A percentile compares a stretch with the other conserved stretches of the same genome.
Evolutionary conservation across 495 filamentous ascomycete genomes (phyloP).

Genomic region (Penicillium mononematosum): DNA sequence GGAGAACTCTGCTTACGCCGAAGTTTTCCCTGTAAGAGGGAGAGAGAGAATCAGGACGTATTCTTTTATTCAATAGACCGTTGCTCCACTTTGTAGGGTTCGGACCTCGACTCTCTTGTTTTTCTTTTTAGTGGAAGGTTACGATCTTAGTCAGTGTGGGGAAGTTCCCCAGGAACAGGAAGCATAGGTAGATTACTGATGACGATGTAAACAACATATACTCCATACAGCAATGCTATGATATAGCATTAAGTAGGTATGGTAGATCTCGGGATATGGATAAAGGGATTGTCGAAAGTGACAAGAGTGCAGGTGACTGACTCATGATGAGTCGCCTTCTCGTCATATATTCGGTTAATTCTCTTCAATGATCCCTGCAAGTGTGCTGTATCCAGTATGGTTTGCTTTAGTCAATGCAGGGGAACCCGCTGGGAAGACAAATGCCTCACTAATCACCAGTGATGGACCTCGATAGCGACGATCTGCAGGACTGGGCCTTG

Average conservation of each 20-base stretch:
- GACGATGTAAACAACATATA: neutral
- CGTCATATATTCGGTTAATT: neutral
- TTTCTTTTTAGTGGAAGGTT: neutral
- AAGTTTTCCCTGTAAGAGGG: neutral
- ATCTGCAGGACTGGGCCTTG: conserved; percentile 6
- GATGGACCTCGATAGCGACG: neutral
- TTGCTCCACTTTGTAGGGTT: neutral
- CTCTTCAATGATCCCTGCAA: neutral
- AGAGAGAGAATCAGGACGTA: neutral
- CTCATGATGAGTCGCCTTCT: neutral
- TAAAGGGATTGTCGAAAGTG: neutral
- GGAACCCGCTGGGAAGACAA: neutral
- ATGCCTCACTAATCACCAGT: neutral
- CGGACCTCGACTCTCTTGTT: neutral
- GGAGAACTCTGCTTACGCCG: too few relatives aligned
- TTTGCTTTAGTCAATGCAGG: neutral
- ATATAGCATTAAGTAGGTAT: neutral
- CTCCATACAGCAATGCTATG: too few relatives aligned
- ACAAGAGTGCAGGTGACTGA: too few relatives aligned
- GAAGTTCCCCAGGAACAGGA: neutral
- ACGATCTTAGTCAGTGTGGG: neutral
- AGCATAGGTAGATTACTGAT: neutral
- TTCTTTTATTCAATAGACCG: neutral
- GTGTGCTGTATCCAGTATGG: neutral
- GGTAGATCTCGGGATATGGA: neutral